phyloP scores from a whole-genome alignment of 2,329 filamentous ascomycete genomes.

The Cladosporium sp. region DNA sequence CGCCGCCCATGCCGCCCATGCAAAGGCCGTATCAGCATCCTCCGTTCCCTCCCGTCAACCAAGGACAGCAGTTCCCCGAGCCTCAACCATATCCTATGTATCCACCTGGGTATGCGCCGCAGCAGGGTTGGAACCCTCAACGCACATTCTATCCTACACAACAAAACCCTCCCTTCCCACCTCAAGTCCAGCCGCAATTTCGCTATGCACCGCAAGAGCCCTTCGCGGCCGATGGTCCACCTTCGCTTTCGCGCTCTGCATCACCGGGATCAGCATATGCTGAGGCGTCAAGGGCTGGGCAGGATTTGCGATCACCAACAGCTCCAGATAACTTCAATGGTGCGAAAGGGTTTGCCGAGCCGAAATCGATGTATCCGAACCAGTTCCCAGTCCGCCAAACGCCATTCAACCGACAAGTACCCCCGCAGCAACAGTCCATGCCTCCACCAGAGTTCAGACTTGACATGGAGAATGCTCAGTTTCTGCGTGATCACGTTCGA shows the following conservation, averaged over 20 bases:
- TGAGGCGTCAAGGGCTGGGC: neutral
- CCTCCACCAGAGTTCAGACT: slow-evolving; percentile 19
- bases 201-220: slow-evolving; percentile 25
- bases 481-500: slow-evolving; percentile 26
- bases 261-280: slow-evolving; percentile 8
- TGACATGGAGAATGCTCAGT: slow-evolving; percentile 26
- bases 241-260: slow-evolving; percentile 6
- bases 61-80: slow-evolving; percentile 26
- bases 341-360: neutral
- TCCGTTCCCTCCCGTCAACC: slow-evolving; percentile 24
- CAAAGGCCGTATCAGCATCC: slow-evolving; percentile 19
- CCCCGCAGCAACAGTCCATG: slow-evolving; percentile 9
- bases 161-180: neutral
- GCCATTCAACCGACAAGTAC: slow-evolving; percentile 1
- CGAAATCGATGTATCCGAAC: neutral
- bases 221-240: slow-evolving; percentile 13
- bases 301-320: slow-evolving; percentile 4
- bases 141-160: slow-evolving; percentile 14
- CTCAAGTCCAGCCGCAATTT: slow-evolving; percentile 15
- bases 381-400: slow-evolving; percentile 6
- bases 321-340: neutral
- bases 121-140: slow-evolving; percentile 16
- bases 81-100: slow-evolving; percentile 9
- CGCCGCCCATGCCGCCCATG: slow-evolving; percentile 14
- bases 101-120: slow-evolving; percentile 13